Conservation (phyloP, 176 grass and related monocot genomes). For the Avena insularis region DNA sequence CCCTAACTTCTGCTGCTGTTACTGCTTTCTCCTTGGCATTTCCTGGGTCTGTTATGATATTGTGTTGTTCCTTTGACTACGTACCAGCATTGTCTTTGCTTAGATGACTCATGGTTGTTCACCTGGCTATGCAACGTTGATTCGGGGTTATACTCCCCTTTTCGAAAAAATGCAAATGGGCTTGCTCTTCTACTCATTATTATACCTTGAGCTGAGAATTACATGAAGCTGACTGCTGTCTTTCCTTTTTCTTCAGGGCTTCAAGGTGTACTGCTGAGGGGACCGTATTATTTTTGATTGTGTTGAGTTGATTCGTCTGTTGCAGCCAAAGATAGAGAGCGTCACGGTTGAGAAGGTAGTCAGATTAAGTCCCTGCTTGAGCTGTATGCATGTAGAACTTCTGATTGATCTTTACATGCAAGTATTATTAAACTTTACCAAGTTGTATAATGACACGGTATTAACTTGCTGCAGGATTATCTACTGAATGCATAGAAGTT, state of each 20-base stretch:
- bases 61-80: slow-evolving; percentile 9
- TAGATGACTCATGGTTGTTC: neutral
- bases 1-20: slow-evolving; percentile 36
- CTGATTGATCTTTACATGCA: neutral
- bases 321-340: neutral
- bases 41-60: slow-evolving; percentile 20
- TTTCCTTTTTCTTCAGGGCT: slow-evolving; percentile 33
- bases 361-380: slow-evolving; percentile 15
- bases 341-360: slow-evolving; percentile 34
- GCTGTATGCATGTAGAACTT: neutral
- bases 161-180: neutral
- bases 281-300: neutral
- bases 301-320: neutral
- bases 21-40: neutral
- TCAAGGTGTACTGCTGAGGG: slow-evolving; percentile 24
- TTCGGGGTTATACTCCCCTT: neutral
- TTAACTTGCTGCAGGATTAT: slow-evolving; percentile 38
- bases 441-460: neutral
- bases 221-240: slow-evolving; percentile 23
- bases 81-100: neutral
- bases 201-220: slow-evolving; percentile 14
- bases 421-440: neutral
- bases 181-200: slow-evolving; percentile 19
- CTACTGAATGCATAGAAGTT: neutral
- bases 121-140: slow-evolving; percentile 6